phyloP scores from a whole-genome alignment of 257 asterid genomes.

The Solanum dulcamara region DNA sequence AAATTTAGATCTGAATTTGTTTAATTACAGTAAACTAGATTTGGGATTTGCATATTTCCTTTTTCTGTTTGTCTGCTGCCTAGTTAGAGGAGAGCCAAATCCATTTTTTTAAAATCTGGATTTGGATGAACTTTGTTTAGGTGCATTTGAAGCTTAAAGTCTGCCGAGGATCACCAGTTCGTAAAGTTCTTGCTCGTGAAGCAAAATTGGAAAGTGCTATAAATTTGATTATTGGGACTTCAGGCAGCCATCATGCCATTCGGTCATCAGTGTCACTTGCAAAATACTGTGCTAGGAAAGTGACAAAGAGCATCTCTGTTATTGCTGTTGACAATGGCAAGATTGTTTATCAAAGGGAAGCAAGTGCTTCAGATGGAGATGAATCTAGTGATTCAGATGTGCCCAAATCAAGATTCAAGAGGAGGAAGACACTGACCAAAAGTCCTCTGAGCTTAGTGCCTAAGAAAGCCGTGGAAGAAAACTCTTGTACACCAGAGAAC shows the following conservation, averaged over 20 bases:
- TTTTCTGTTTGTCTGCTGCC: not conserved
- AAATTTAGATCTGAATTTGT: not conserved
- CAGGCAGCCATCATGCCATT: conserved; percentile 37
- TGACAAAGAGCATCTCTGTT: conserved; percentile 38
- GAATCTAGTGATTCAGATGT: conserved; percentile 21
- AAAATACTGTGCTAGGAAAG: conserved; percentile 64
- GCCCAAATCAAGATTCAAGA: conserved; percentile 21
- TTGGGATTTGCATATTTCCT: not conserved
- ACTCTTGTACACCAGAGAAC: conserved; percentile 16
- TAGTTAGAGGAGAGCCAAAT: not conserved
- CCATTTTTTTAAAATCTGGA: not conserved
- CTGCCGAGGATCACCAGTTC: conserved; percentile 66
- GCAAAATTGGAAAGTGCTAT: conserved; percentile 49
- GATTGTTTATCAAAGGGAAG: conserved; percentile 44
- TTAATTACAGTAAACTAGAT: not conserved
- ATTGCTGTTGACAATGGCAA: conserved; percentile 68
- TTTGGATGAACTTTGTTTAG: conserved; percentile 19
- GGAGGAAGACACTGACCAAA: conserved; percentile 30
- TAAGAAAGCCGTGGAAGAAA: not conserved
- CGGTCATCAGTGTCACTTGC: conserved; percentile 66
- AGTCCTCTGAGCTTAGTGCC: conserved; percentile 33
- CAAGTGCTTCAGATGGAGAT: conserved; percentile 14
- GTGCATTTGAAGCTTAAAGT: conserved; percentile 85
- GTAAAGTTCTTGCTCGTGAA: conserved; percentile 52
- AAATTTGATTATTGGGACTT: conserved; percentile 56